Evolutionary conservation across 805 yeast genomes (phyloP), one percentile per base, ranked within the genome.

Genomic region (Metschnikowia matae): DNA sequence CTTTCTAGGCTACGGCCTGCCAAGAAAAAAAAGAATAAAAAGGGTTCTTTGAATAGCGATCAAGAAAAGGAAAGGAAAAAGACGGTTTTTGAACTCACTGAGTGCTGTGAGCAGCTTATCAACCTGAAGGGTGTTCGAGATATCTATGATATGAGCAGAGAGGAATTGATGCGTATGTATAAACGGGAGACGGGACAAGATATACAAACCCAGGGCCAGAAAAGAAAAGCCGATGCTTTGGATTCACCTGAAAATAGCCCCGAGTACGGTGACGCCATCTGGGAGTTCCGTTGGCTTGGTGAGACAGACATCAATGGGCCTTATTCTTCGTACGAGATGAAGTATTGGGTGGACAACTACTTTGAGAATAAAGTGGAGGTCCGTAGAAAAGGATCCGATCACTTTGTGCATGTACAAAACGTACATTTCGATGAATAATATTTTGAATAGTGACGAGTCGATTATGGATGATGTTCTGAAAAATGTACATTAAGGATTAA

Each of bases 61-160:
- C 48, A 44, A 3, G 53, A 48, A 14, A 15, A 36, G 6, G 34
- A 41, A 1, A 52, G 58, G 18, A 72, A 62, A 37, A 17, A 54
- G 6, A 36, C 40, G 1, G 63, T 79, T 4, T 60, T 65, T 13
- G 40, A 51, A 4, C 66, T 83, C 2, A 82, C 89, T 1, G 83
- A 75, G 15, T 55, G 65, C 3, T 71, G 82, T 35, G 82, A 80
- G 41, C 52, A 60, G 21, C 61, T 85, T 26, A 58, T 73, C 23
- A 70, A 69, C 32, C 64, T 63, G 3, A 71, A 77, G 26, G 77
- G 77, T 0, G 40, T 75, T 31, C 51, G 55, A 0, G 75, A 77
- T 14, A 65, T 78, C 2, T 84, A 84, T 60, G 85, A 83, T 5
- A 40, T 73, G 61, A 74, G 76, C 6, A 66, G 79, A 52, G 91